Evolutionary conservation across 805 yeast species (phyloP), one percentile per base, ranked within the genome.

Genomic region (Saccharomycopsis schoenii): DNA sequence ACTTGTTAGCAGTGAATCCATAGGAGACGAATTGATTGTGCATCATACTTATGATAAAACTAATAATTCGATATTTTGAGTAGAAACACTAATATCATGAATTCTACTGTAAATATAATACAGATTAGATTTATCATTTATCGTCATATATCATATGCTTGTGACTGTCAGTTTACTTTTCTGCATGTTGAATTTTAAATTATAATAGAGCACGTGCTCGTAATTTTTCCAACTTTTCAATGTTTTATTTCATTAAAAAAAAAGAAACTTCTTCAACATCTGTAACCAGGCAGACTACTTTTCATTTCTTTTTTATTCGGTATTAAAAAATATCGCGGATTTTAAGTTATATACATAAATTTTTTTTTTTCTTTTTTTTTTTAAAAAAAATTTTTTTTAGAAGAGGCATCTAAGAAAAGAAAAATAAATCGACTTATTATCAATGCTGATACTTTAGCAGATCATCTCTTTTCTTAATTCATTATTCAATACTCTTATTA

Each of bases 291-390:
- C n/a, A n/a, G n/a, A n/a, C n/a, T n/a, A n/a, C n/a, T n/a, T n/a
- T 21, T 43, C 14, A 17, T 21, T 47, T 47, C 21, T 47, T 47
- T 47, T 47, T 24, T 11, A 42, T 40, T 42, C 14, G 12, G 21
- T 19, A 42, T n/a, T 10, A 21, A 42, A 19, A 47, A 47, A 47
- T 47, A 21, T 24, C 29, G 29, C 52, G 3, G 29, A 21, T 24
- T 39, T 39, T 39, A 15, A 8, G 15, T 55, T 37, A 14, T 37
- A 37, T 3, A 14, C 17, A n/a, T 17, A 37, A 50, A 50, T 37
- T 12, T 58, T 58, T 58, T 47, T 57, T 42, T 50, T 58, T 57
- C 36, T 40, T 17, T 19, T 29, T 29, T 29, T 29, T 29, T 29
- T 6, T 4, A 29, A 29, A 29, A 29, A 29, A 29, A 29, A 29